phyloP scores from a whole-genome alignment of 202 grass and related monocot species.

The Schoenoplectus triqueter region DNA sequence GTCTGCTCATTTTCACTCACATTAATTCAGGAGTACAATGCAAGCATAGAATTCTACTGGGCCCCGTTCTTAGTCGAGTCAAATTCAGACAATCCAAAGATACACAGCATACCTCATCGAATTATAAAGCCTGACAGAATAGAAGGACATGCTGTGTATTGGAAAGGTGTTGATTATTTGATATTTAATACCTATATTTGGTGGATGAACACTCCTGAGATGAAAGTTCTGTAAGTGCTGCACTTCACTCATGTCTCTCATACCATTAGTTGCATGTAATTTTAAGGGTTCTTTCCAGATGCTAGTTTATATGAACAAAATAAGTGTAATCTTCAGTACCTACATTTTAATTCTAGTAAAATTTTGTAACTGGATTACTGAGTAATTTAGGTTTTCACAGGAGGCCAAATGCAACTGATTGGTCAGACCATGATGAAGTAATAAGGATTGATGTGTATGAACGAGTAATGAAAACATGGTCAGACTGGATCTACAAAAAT shows the following conservation, averaged over 20 bases:
- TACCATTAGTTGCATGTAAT: background rate
- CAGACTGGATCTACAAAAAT: constrained; percentile 59
- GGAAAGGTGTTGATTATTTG: constrained; percentile 75
- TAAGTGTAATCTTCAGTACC: background rate
- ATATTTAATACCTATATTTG: constrained; percentile 98
- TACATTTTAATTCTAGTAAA: background rate
- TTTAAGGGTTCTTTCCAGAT: background rate
- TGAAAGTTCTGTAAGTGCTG: constrained; percentile 65
- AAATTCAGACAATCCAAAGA: constrained; percentile 82
- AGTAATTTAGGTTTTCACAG: constrained; percentile 39
- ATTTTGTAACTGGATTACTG: constrained; percentile 13
- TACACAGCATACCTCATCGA: constrained; percentile 63
- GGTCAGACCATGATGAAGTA: constrained; percentile 69
- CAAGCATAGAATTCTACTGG: constrained; percentile 96
- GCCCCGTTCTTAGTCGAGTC: constrained; percentile 95
- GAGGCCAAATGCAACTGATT: constrained; percentile 58
- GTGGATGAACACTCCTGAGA: constrained; percentile 83
- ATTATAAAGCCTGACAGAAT: constrained; percentile 70
- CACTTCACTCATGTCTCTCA: background rate
- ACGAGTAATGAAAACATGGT: constrained; percentile 66
- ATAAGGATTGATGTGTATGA: constrained; percentile 57
- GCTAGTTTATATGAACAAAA: constrained; percentile 14
- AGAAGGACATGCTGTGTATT: constrained; percentile 61
- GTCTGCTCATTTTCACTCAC: background rate
- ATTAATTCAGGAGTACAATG: constrained; percentile 64